Evolutionary conservation across 1,284 basidiomycete species (phyloP).

Genomic region (Lentinula novae-zelandiae): DNA sequence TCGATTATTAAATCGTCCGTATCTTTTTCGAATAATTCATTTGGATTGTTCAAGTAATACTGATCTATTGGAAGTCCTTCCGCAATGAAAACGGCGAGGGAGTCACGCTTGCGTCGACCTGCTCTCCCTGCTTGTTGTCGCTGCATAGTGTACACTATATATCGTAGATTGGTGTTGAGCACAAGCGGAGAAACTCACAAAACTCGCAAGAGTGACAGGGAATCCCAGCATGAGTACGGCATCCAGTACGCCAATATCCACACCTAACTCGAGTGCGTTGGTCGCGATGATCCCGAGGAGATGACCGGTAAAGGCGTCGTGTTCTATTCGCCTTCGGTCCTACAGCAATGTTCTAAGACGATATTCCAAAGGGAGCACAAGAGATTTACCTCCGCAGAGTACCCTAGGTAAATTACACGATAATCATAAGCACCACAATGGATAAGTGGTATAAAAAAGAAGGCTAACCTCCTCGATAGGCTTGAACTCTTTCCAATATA

Average conservation of each 20-base stretch:
- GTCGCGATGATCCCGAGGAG: slow-evolving; percentile 88
- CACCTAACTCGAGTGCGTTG: slow-evolving; percentile 87
- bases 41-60: slow-evolving; percentile 72
- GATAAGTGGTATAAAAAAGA: slow-evolving; percentile 21
- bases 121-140: slow-evolving; percentile 89
- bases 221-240: slow-evolving; percentile 90
- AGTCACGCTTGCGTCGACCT: slow-evolving; percentile 79
- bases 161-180: background rate
- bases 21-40: slow-evolving; percentile 62
- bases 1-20: slow-evolving; percentile 71
- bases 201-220: slow-evolving; percentile 74
- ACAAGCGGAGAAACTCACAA: slow-evolving; percentile 43
- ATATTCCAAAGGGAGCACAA: background rate
- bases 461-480: slow-evolving; percentile 76
- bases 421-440: background rate
- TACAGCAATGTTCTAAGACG: slow-evolving; percentile 24
- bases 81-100: slow-evolving; percentile 76
- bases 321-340: slow-evolving; percentile 83
- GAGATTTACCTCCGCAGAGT: slow-evolving; percentile 47
- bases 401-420: slow-evolving; percentile 33
- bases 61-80: slow-evolving; percentile 75
- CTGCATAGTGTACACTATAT: slow-evolving; percentile 28
- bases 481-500: slow-evolving; percentile 74
- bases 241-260: slow-evolving; percentile 87
- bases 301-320: slow-evolving; percentile 82